Base-by-base conservation (phyloP, 306 rosid species). In the Quercus suber region DNA sequence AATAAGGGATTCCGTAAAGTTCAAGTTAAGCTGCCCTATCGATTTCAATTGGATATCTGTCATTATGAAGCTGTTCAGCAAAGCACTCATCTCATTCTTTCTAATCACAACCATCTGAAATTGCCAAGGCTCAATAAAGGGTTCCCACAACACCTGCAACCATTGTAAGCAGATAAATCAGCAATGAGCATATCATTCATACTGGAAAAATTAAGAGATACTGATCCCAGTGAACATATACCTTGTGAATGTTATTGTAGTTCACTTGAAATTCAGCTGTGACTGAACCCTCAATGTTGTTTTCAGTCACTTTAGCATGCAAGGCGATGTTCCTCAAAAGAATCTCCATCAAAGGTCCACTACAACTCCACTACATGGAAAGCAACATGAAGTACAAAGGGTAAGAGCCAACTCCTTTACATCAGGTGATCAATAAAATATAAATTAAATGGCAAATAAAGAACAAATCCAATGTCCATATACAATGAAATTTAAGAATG, bases 91-190 rank as follows among this genome's bases (percentile, higher is more conserved):
- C 82, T 92, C 95, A 81, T 88, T 88, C 76, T 89, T 88, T 82
- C 92, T 81, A 49, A 84, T 79, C 60, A 92, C 70, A 76, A 81
- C 81, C 55, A 91, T 82, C 52, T 82, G 88, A 79, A 92, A 91
- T 81, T 87, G 84, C 99, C 99, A 95, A 85, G 99, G 96, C 86
- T 92, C 99, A 28, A 95, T 73, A 82, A 92, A 92, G 55, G 98
- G 95, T 87, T 95, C 99, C 99, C 98, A 95, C 45, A 85, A 83
- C 68, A 91, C 99, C 99, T 95, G 75, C 83, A 85, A 78, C 58
- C 76, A 87, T 73, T 65, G 35, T 20, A 78, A 80, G 73, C 65
- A 81, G 23, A 77, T 19, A 60, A 74, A 53, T 63, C 41, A 59
- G 81, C 67, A 25, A 84, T 82, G 63, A 71, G 85, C 76, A 82